A percentile compares a stretch with the other conserved stretches of the same genome.
These are phyloP conservation scores for Dryadomyces quercus-mongolicae DNA, from an alignment of 2,329 filamentous ascomycete species.

Conservation along the genomic window DNA sequence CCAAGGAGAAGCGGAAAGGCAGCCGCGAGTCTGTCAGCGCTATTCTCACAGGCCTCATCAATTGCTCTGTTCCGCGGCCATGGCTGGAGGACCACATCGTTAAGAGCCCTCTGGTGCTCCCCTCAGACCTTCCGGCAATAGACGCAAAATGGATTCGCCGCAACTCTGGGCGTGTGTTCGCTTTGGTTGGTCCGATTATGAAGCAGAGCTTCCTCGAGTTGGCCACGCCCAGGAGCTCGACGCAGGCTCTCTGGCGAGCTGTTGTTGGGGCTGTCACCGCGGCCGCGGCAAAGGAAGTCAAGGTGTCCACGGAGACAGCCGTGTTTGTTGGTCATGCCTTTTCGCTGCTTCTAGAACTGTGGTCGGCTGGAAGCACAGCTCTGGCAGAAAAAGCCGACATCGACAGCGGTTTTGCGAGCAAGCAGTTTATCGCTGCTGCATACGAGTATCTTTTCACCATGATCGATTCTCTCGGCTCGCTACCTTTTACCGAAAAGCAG, in stretches of 20 bases:
- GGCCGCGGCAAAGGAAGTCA: conserved; percentile 76
- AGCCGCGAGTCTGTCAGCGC: conserved; percentile 48
- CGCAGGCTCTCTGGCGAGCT: conserved; percentile 44
- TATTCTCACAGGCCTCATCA: conserved; percentile 63
- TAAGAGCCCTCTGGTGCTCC: conserved; percentile 42
- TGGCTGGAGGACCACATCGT: conserved; percentile 68
- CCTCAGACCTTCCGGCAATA: conserved; percentile 70
- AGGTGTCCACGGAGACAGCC: conserved; percentile 72
- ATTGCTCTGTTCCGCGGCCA: conserved; percentile 41
- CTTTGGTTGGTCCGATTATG: conserved; percentile 46
- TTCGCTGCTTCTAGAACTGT: conserved; percentile 56
- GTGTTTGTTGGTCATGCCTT: conserved; percentile 64
- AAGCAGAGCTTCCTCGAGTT: conserved; percentile 50
- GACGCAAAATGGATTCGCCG: conserved; percentile 81
- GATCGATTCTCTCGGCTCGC: conserved; percentile 38
- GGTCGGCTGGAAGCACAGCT: conserved; percentile 44
- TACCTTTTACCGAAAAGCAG: conserved; percentile 52
- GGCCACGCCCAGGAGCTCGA: conserved; percentile 42
- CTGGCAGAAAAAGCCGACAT: conserved; percentile 21
- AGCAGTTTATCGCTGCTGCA: conserved; percentile 43
- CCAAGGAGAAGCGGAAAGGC: conserved; percentile 20
- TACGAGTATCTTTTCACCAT: conserved; percentile 37
- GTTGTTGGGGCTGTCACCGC: conserved; percentile 51
- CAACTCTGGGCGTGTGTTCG: conserved; percentile 53
- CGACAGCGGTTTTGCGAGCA: conserved; percentile 18